Percentiles rank a stretch among this genome's conserved stretches.
phyloP scores from a whole-genome alignment of 2,329 filamentous ascomycete genomes.

The Calonectria multiphialidica region DNA sequence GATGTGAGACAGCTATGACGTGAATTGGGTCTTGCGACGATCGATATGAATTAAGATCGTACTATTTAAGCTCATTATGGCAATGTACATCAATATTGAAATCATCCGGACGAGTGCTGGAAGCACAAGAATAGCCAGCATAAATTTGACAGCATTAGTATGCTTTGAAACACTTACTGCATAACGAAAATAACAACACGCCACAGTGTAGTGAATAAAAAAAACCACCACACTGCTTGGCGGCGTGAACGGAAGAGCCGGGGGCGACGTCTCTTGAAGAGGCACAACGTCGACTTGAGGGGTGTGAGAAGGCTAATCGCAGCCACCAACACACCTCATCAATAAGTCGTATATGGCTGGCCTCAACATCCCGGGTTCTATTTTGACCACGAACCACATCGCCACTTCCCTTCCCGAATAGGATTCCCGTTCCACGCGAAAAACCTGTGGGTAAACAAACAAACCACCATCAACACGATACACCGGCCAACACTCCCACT shows the following conservation, averaged over 20 bases:
- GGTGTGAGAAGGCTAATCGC: not conserved
- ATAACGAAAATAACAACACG: not conserved
- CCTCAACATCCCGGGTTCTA: not conserved
- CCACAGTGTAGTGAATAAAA: not conserved
- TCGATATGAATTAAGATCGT: too few relatives aligned
- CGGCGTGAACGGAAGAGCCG: not conserved
- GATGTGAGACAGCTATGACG: not conserved
- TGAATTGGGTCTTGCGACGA: too few relatives aligned
- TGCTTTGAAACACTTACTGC: not conserved
- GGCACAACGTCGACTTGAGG: not conserved
- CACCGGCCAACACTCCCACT: not conserved
- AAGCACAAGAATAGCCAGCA: not conserved
- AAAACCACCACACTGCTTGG: not conserved
- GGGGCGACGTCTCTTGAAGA: not conserved
- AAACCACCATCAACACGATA: conserved; percentile 12
- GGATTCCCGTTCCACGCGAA: conserved; percentile 14
- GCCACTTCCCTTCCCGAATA: not conserved
- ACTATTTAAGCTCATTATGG: not conserved
- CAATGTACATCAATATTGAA: not conserved
- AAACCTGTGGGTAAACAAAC: conserved; percentile 1
- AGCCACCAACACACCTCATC: not conserved
- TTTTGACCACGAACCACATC: conserved; percentile 3
- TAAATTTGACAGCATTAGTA: not conserved
- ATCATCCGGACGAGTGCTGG: not conserved
- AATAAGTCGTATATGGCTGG: not conserved